Base-by-base conservation (phyloP, 2,329 filamentous ascomycete genomes). In the Apiospora aurea region DNA sequence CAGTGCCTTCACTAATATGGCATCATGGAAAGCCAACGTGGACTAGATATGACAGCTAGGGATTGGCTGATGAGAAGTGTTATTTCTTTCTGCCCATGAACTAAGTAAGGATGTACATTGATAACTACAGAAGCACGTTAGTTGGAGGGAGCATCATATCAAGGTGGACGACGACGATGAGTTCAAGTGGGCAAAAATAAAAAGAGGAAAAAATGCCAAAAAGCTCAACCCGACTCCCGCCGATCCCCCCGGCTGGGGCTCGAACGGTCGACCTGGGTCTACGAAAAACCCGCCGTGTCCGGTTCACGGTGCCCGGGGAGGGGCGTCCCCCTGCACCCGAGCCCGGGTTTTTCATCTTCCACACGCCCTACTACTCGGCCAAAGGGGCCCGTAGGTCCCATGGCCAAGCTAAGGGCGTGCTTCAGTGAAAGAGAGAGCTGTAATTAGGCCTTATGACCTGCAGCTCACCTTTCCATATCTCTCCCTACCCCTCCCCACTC, bases 231-330 rank as follows among this genome's bases (percentile, higher is more conserved):
- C 13, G 18, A 41, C 11, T 24, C 1, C n/a, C 18, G 29, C n/a
- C 53, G 18, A 41, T 34, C 49, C 18, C 57, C 57, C 57, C 57
- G 57, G 21, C 1, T 38, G 21, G 57, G 57, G 18, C 10, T 41
- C 57, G 57, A 64, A 64, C 34, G 8, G 57, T 64, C 57, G 10
- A 64, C 57, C 34, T 41, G 34, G 18, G 57, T 34, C 57, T 64
- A 64, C 57, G 57, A 64, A 64, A 64, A 64, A 34, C 57, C 57
- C 49, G 26, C 57, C 57, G 57, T 64, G 57, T 18, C 57, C 34
- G 57, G 34, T 34, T 41, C 57, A 64, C 57, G 57, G 34, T 61
- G 53, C n/a, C 53, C 29, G 53, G 29, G 53, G n/a, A n/a, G 53
- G 53, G 49, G 53, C 16, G 53, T 18, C 5, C 53, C 53, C 53